Evolutionary conservation across 2,329 filamentous ascomycete species (phyloP).

Genomic region (Sporothrix curviconia): DNA sequence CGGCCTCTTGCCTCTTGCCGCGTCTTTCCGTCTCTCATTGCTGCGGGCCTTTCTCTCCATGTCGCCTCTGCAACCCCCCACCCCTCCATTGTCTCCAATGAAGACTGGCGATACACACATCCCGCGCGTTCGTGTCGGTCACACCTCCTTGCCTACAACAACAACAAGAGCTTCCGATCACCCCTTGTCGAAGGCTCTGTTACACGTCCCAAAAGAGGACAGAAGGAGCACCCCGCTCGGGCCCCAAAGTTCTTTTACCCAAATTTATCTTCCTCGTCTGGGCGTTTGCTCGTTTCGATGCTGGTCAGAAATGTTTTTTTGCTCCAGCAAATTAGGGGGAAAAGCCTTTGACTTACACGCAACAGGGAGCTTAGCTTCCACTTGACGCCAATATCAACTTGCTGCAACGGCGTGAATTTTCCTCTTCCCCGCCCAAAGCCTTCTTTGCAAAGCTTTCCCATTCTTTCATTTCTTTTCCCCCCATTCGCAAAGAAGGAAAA

Average conservation of each 20-base stretch:
- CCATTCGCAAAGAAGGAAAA: neutral
- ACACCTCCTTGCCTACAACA: neutral
- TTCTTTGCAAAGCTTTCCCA: neutral
- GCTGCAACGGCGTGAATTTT: neutral
- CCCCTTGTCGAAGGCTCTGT: neutral
- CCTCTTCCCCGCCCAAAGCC: neutral
- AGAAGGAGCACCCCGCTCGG: neutral
- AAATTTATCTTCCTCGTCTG: neutral
- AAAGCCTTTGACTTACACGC: constrained; percentile 7
- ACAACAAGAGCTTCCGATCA: neutral
- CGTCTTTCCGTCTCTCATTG: too few relatives aligned
- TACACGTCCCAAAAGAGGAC: neutral
- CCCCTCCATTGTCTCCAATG: neutral
- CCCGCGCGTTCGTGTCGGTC: too few relatives aligned
- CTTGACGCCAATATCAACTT: neutral
- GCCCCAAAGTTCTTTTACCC: neutral
- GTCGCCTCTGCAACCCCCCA: neutral
- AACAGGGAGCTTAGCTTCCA: constrained; percentile 6
- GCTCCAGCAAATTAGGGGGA: neutral
- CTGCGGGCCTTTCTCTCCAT: too few relatives aligned
- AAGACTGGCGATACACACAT: too few relatives aligned
- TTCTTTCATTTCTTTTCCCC: neutral
- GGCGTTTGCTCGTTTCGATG: neutral
- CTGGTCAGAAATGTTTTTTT: neutral
- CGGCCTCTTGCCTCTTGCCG: neutral